phyloP scores from a whole-genome alignment of 2,329 filamentous ascomycete genomes.

The Zymoseptoria passerinii region DNA sequence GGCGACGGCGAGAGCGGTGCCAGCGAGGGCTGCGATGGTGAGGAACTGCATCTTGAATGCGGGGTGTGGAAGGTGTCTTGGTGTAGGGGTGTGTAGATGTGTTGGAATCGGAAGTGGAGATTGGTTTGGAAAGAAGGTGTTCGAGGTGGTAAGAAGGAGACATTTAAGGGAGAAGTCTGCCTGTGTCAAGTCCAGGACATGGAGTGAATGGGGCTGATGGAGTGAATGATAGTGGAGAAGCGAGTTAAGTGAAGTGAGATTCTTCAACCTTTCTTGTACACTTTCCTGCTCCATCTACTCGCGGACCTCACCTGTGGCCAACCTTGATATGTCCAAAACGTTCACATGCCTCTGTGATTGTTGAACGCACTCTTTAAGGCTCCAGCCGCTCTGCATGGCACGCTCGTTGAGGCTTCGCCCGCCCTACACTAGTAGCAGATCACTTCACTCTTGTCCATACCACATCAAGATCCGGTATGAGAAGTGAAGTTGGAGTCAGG shows the following conservation, averaged over 20 bases:
- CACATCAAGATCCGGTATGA: background rate
- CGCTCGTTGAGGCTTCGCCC: too few relatives aligned
- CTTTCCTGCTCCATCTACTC: background rate
- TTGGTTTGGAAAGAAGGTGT: background rate
- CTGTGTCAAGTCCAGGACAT: background rate
- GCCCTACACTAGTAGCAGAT: background rate
- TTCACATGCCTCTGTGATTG: background rate
- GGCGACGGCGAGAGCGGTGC: background rate
- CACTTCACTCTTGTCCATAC: background rate
- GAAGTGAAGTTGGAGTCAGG: background rate
- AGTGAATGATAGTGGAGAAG: background rate
- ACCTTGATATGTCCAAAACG: too few relatives aligned
- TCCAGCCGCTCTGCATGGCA: background rate
- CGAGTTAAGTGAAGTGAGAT: background rate
- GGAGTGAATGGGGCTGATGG: background rate
- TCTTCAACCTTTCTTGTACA: background rate
- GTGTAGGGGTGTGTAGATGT: background rate
- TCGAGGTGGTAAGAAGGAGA: background rate
- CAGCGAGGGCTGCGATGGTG: background rate
- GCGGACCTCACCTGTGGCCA: background rate
- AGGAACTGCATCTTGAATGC: background rate
- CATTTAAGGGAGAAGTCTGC: background rate
- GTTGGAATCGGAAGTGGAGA: background rate
- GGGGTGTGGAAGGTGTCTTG: background rate
- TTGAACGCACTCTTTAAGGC: background rate